These are phyloP conservation scores for Globisporangium sylvaticum DNA, from an alignment of 352 stramenopile species.

Conservation along the genomic window DNA sequence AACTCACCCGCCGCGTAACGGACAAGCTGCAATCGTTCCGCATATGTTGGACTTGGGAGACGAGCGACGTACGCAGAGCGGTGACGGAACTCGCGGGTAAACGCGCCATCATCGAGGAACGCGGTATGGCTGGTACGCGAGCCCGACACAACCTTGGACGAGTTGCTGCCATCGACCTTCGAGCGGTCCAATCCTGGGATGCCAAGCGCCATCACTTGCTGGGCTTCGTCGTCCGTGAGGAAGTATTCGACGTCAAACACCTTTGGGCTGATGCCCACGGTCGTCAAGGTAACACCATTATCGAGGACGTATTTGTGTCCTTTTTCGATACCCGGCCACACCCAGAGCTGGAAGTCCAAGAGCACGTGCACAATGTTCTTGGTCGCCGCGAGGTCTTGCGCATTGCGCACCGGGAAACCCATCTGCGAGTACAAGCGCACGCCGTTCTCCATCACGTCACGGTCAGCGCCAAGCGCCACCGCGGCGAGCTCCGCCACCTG, in stretches of 20 bases:
- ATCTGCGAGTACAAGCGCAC: conserved; percentile 74
- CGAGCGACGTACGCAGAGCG: conserved; percentile 58
- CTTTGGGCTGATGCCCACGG: conserved; percentile 59
- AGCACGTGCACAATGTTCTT: conserved; percentile 71
- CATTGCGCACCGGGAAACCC: conserved; percentile 50
- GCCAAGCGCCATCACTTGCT: conserved; percentile 52
- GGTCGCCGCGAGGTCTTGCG: conserved; percentile 36
- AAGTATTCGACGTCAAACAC: conserved; percentile 76
- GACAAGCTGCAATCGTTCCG: conserved; percentile 72
- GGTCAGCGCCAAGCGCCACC: conserved; percentile 59
- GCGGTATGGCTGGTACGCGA: conserved; percentile 79
- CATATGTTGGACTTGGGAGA: conserved; percentile 65
- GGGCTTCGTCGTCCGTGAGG: conserved; percentile 50
- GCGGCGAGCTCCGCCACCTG: conserved; percentile 43
- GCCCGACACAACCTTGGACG: conserved; percentile 51
- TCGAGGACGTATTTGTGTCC: conserved; percentile 72
- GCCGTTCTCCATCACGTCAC: conserved; percentile 58
- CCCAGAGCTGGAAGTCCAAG: conserved; percentile 80
- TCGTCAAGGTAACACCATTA: conserved; percentile 68
- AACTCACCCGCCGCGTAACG: conserved; percentile 78
- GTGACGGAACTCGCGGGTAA: conserved; percentile 71
- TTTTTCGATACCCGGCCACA: conserved; percentile 75
- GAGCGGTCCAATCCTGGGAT: conserved; percentile 53
- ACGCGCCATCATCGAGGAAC: conserved; percentile 59
- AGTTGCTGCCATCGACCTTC: conserved; percentile 65